Evolutionary conservation across 2,329 filamentous ascomycete species (phyloP).

Genomic region (Teratosphaeria zuluensis): DNA sequence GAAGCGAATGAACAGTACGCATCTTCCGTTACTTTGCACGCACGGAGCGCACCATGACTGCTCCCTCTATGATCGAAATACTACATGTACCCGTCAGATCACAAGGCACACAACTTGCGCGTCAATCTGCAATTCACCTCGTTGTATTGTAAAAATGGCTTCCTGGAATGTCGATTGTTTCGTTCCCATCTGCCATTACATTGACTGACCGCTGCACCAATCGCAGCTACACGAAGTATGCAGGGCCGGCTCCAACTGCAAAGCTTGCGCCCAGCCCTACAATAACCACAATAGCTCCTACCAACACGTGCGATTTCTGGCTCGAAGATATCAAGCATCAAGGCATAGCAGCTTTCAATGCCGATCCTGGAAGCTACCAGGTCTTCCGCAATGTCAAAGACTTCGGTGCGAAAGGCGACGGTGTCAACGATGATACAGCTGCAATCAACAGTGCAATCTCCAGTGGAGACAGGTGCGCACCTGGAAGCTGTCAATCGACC

Average conservation of each 20-base stretch:
- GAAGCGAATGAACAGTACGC: neutral
- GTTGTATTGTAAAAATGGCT: neutral
- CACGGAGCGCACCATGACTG: neutral
- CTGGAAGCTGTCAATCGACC: conserved; percentile 31
- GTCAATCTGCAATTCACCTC: too few relatives aligned
- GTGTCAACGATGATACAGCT: conserved; percentile 45
- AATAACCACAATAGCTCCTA: conserved; percentile 1
- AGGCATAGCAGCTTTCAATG: conserved; percentile 40
- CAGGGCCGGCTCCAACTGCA: conserved; percentile 6
- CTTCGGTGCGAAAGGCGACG: conserved; percentile 37
- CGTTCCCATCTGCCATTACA: neutral
- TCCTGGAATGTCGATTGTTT: neutral
- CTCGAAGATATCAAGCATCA: conserved; percentile 39
- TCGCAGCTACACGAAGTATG: conserved; percentile 7
- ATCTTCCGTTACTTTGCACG: neutral
- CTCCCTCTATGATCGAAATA: neutral
- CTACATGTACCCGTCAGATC: neutral
- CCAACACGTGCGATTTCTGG: conserved; percentile 23
- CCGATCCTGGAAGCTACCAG: conserved; percentile 30
- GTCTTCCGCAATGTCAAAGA: conserved; percentile 42
- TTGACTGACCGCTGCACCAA: neutral
- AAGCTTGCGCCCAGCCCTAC: conserved; percentile 7
- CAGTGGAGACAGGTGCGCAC: conserved; percentile 32
- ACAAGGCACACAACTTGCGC: neutral
- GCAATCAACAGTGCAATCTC: conserved; percentile 42